Percentiles rank a stretch among this genome's conserved stretches.
phyloP scores from a whole-genome alignment of 345 rosid genomes.

The Arabidopsis thaliana region TAIR10.1 NC_003070.9:20873501-20874000 shows the following conservation, averaged over 20 bases:
- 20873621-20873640: not conserved
- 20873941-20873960: constrained; percentile 57
- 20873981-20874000: constrained; percentile 31
- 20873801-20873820: constrained; percentile 36
- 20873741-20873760: not conserved
- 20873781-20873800: constrained; percentile 41
- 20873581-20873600: not conserved
- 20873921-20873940: constrained; percentile 74
- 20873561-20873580: not conserved
- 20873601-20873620: not conserved
- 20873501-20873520: not conserved
- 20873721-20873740: not conserved
- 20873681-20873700: constrained; percentile 20
- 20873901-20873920: constrained; percentile 71
- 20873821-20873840: constrained; percentile 33
- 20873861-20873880: constrained; percentile 42
- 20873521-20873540: constrained; percentile 17
- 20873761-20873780: constrained; percentile 23
- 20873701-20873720: not conserved
- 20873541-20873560: constrained; percentile 6
- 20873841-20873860: not conserved
- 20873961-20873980: not conserved
- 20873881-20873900: constrained; percentile 53
- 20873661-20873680: constrained; percentile 24
- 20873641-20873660: constrained; percentile 17